Base-by-base conservation (phyloP, 164 flowering plant genomes). In the Echeveria elegans region DNA sequence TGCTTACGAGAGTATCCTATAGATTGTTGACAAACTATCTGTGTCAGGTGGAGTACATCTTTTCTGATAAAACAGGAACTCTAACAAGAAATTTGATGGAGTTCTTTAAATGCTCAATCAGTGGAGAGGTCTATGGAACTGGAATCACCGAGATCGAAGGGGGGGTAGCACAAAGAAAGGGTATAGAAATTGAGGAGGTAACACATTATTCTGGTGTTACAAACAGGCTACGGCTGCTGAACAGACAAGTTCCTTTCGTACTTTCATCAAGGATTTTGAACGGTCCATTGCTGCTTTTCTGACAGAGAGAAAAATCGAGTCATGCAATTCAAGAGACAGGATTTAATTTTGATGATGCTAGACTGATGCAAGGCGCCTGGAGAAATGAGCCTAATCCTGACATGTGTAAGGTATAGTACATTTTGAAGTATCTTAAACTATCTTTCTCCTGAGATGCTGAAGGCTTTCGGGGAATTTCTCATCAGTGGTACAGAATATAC, bases 51-150 rank as follows among this genome's bases (percentile, higher is more conserved):
- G 99, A 94, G 70, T 94, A 91, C 75, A 86, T 94, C 64, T 94
- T 94, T 76, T 86, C 97, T 73, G 97, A 94, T 73, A 94, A 94
- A 86, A 94, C 99, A 29, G 99, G 99, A 66, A 94, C 99, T 36
- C 70, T 94, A 34, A 94, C 97, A 26, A 82, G 96, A 79, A 94
- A 94, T 66, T 70, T 91, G 72, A 94, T 94, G 99, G 98, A 94
- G 76, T 94, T 94, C 77, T 94, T 94, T 50, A 94, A 94, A 75
- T 91, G 98, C 73, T 91, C 98, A 61, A 88, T 94, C 86, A 91
- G 92, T 67, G 95, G 95, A 70, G 91, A 83, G 78, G 75, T 79
- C 18, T 94, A 94, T 79, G 97, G 98, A 61, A 79, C 83, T 73
- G 97, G 98, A 56, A 65, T 89, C 30, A 94, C 96, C 74, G 99